phyloP scores from a whole-genome alignment of 352 stramenopile species.

The Phytophthora pluvialis region DNA sequence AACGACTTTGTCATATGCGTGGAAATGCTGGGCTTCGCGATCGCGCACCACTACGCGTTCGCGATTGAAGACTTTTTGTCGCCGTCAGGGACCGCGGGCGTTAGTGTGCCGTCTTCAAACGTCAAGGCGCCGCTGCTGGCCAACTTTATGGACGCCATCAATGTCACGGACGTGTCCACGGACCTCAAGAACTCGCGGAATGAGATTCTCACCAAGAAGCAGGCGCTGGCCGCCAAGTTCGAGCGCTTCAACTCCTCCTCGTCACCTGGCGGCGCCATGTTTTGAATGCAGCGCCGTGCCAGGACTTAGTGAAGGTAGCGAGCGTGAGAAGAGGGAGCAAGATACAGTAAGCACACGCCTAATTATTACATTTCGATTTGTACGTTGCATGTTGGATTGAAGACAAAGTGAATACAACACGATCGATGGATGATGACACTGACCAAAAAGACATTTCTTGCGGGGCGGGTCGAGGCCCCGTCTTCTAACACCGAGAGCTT shows the following conservation, averaged over 20 bases:
- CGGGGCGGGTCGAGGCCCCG: constrained; percentile 33
- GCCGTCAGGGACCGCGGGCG: constrained; percentile 30
- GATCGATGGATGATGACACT: constrained; percentile 23
- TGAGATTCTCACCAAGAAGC: constrained; percentile 91
- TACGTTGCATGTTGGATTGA: constrained; percentile 10
- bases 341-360: constrained; percentile 40
- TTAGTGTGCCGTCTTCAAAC: constrained; percentile 67
- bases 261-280: constrained; percentile 60
- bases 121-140: constrained; percentile 86
- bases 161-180: constrained; percentile 88
- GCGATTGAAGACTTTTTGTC: constrained; percentile 90
- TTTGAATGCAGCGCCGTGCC: constrained; percentile 32
- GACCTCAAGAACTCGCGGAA: constrained; percentile 87
- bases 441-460: constrained; percentile 43
- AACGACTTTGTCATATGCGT: constrained; percentile 96
- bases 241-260: constrained; percentile 77
- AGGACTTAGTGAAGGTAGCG: constrained; percentile 1
- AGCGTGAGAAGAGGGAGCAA: constrained; percentile 19
- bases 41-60: constrained; percentile 94
- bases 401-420: constrained; percentile 12
- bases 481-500: constrained; percentile 49
- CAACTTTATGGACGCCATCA: constrained; percentile 92
- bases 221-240: constrained; percentile 85
- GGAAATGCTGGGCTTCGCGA: constrained; percentile 94
- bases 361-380: constrained; percentile 46